Base-by-base conservation (phyloP, 176 grass and related monocot species). In the Oryza meyeriana region DNA sequence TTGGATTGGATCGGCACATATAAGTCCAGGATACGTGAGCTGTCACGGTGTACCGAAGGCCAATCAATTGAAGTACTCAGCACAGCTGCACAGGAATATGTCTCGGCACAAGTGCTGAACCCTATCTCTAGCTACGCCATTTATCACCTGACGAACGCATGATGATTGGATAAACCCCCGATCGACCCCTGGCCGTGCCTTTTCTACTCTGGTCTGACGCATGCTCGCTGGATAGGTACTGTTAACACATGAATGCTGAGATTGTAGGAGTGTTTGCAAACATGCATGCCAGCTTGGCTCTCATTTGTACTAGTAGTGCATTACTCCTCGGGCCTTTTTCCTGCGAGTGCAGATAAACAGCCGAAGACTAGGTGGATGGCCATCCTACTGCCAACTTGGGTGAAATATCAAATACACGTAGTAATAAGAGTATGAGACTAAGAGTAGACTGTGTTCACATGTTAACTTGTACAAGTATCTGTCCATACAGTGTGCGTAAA, bases 221-320 rank as follows among this genome's bases (percentile, higher is more conserved):
- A 16, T 29, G 14, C 33, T 77, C 38, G 58, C 36, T 78, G 61
- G 58, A 28, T 63, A 17, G 7, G 55, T 29, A 77, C 61, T 25
- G 8, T 3, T 31, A 28, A 6, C 24, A 30, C 42, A 55, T 71
- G 48, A 30, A 71, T 81, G 79, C 2, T 4, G 26, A 10, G 61
- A 44, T n/a, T 6, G 44, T 45, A 42, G 40, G 40, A 12, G 40
- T 42, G 50, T n/a, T 27, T 18, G 65, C 78, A 59, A 13, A 12
- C 16, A 29, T 70, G 78, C 33, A 71, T 42, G 41, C 66, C 79
- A 81, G 66, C 79, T 70, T 71, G 45, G 42, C 33, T 20, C 14
- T 71, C 79, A 61, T 81, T 81, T 57, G 57, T 39, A 40, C 2
- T 5, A 40, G 32, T 36, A 9, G n/a, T 7, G 65, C 22, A 69